Evolutionary conservation across 192 early-diverging fungal species (phyloP).

Genomic region (Linnemannia schmuckeri): DNA sequence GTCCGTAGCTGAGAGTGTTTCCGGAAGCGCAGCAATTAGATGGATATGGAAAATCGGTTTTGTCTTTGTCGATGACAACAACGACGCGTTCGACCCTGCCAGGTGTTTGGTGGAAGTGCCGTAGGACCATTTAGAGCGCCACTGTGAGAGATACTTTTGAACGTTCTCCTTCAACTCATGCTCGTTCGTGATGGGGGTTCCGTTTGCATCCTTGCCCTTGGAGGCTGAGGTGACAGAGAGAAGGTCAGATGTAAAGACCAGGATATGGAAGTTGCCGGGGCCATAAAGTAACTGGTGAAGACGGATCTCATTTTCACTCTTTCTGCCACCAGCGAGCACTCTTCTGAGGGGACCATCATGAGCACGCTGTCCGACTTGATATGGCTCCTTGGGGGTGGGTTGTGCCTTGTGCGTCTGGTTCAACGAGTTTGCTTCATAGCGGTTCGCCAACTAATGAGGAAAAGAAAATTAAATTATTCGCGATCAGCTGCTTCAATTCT

Average conservation of each 20-base stretch:
- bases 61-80: not conserved
- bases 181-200: conserved; percentile 25
- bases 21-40: conserved; percentile 32
- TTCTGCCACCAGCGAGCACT: conserved; percentile 15
- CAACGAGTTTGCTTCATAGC: conserved; percentile 31
- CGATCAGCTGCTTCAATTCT: not conserved
- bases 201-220: not conserved
- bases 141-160: conserved; percentile 14
- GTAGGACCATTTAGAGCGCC: conserved; percentile 36
- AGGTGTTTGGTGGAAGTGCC: not conserved
- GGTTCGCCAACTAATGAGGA: conserved; percentile 22
- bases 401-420: conserved; percentile 42
- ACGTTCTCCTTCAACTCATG: conserved; percentile 24
- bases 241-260: conserved; percentile 51
- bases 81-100: not conserved
- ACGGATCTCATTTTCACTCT: not conserved
- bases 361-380: conserved; percentile 47
- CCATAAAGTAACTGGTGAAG: conserved; percentile 38
- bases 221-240: conserved; percentile 17
- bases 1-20: conserved; percentile 4
- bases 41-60: conserved; percentile 37
- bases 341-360: conserved; percentile 38
- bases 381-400: conserved; percentile 2
- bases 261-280: conserved; percentile 45
- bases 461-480: not conserved